Evolutionary conservation across 2,329 filamentous ascomycete genomes (phyloP).

Genomic region (Phialophora expanda): DNA sequence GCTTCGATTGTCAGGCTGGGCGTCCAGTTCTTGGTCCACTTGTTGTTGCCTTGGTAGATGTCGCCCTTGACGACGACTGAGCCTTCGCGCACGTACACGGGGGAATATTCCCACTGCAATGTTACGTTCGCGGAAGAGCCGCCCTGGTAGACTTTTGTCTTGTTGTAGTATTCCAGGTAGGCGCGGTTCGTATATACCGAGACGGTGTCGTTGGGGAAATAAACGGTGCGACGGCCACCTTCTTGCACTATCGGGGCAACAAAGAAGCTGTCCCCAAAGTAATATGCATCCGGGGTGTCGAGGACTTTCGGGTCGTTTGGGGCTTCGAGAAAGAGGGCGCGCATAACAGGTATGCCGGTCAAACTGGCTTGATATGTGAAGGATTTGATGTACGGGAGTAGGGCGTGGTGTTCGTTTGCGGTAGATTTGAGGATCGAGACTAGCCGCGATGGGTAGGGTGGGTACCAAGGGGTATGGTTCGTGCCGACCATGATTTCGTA

Average conservation of each 20-base stretch:
- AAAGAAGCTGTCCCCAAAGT: slow-evolving; percentile 11
- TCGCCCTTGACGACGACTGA: slow-evolving; percentile 10
- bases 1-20: slow-evolving; percentile 14
- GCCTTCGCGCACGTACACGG: slow-evolving; percentile 14
- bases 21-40: slow-evolving; percentile 16
- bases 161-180: slow-evolving; percentile 16
- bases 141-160: slow-evolving; percentile 3
- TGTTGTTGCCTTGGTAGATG: slow-evolving; percentile 17
- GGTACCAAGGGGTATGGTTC: slow-evolving; percentile 15
- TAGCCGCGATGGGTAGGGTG: slow-evolving; percentile 8
- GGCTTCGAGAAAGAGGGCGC: slow-evolving; percentile 13
- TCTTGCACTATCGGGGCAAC: slow-evolving; percentile 11
- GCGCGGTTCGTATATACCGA: slow-evolving; percentile 3
- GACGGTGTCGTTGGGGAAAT: slow-evolving; percentile 3
- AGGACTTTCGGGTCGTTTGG: not conserved
- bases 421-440: slow-evolving; percentile 13
- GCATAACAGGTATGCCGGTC: slow-evolving; percentile 12
- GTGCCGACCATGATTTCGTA: slow-evolving; percentile 19
- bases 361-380: slow-evolving; percentile 13
- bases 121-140: slow-evolving; percentile 2
- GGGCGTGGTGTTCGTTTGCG: slow-evolving; percentile 15
- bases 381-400: slow-evolving; percentile 15
- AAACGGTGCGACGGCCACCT: slow-evolving; percentile 7
- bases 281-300: slow-evolving; percentile 14
- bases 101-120: slow-evolving; percentile 11